A percentile compares a stretch with the other conserved stretches of the same genome.
Conservation (phyloP, 1,284 basidiomycete genomes). For the Moniliophthora roreri region DNA sequence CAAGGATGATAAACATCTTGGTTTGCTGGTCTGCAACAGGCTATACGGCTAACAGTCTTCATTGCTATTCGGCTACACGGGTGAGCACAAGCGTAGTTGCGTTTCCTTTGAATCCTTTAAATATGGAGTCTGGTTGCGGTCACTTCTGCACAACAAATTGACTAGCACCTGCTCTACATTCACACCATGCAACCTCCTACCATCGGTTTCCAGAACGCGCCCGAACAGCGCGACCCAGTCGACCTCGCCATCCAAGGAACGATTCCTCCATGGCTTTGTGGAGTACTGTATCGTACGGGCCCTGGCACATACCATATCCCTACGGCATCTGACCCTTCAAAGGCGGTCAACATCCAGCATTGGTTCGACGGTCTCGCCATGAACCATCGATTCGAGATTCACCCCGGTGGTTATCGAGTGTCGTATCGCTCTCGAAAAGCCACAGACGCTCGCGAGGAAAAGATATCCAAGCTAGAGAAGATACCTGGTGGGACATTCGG, state of each 20-base stretch:
- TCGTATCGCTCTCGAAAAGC: constrained; percentile 21
- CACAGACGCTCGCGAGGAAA: constrained; percentile 14
- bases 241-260: constrained; percentile 10
- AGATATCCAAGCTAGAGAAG: constrained; percentile 15
- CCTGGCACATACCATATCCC: constrained; percentile 24
- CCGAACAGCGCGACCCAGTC: constrained; percentile 11
- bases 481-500: constrained; percentile 19
- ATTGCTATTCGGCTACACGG: too few species aligned
- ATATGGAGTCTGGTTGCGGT: too few species aligned
- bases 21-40: too few species aligned
- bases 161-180: too few species aligned
- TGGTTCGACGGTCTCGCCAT: constrained; percentile 28
- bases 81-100: too few species aligned
- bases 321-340: constrained; percentile 11
- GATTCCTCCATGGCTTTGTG: constrained; percentile 24
- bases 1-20: too few species aligned
- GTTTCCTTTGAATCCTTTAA: too few species aligned
- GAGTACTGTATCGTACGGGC: constrained; percentile 26
- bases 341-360: constrained; percentile 20
- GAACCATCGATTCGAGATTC: constrained; percentile 26
- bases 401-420: constrained; percentile 16
- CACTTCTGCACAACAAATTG: too few species aligned
- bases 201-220: constrained; percentile 10
- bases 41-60: too few species aligned
- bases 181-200: constrained; percentile 9